A percentile compares a stretch with the other conserved stretches of the same genome.
Evolutionary conservation across 306 rosid genomes (phyloP).

Genomic region (Astragalus membranaceus): DNA sequence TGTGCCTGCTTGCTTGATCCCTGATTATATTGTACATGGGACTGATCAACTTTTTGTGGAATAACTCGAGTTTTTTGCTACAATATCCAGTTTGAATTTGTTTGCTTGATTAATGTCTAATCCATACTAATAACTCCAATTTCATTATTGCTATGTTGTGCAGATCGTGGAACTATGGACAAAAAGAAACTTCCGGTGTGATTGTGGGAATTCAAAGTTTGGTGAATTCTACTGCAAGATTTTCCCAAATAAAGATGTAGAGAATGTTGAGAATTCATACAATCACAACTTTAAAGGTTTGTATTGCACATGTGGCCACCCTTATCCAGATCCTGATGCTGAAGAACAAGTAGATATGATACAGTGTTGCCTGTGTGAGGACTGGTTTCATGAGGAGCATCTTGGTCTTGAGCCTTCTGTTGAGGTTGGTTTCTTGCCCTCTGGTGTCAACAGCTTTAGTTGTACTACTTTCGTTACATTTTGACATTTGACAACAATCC

Average conservation of each 20-base stretch:
- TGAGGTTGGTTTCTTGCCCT: constrained; percentile 57
- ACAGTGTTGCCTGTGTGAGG: constrained; percentile 94
- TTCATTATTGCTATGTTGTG: constrained; percentile 19
- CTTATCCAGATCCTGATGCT: constrained; percentile 90
- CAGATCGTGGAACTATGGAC: constrained; percentile 98
- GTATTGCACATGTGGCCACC: constrained; percentile 89
- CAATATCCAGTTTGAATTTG: constrained; percentile 1
- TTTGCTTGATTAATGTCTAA: not conserved
- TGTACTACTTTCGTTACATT: not conserved
- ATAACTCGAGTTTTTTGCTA: not conserved
- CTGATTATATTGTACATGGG: not conserved
- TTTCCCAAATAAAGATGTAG: constrained; percentile 69
- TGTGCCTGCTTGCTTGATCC: not conserved
- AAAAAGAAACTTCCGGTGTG: constrained; percentile 89
- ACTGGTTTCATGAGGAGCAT: constrained; percentile 99
- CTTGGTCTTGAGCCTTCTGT: constrained; percentile 67
- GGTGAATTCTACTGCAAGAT: constrained; percentile 83
- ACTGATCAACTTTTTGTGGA: not conserved
- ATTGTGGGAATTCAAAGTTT: constrained; percentile 97
- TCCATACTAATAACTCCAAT: not conserved
- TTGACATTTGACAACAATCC: not conserved
- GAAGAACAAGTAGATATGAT: constrained; percentile 96
- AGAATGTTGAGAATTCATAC: constrained; percentile 63
- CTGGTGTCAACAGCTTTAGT: not conserved
- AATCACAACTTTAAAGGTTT: constrained; percentile 90